These are phyloP conservation scores for Tulasnella sp. DNA, from an alignment of 768 basidiomycete genomes.

Conservation along the genomic window DNA sequence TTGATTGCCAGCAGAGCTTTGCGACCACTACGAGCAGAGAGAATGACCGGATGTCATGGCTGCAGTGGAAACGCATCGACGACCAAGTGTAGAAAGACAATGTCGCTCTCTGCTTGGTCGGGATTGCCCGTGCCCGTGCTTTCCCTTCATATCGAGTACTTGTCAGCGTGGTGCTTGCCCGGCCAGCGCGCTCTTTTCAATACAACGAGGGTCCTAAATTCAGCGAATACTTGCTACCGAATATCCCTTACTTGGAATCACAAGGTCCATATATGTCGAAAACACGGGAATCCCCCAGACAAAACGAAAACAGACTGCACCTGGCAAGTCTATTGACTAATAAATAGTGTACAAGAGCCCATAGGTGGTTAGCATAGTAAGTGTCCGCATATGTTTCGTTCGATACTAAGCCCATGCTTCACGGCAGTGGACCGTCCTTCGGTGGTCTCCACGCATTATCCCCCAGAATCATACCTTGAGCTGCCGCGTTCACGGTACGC, in stretches of 20 bases:
- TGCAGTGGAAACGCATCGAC: slow-evolving; percentile 27
- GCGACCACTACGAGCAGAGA: not conserved
- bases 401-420: not conserved
- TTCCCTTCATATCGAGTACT: no score
- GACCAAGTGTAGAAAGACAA: slow-evolving; percentile 25
- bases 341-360: not conserved
- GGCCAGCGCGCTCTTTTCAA: not conserved
- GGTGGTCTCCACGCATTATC: not conserved
- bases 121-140: no score
- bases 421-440: not conserved
- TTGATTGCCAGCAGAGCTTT: not conserved
- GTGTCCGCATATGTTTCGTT: not conserved
- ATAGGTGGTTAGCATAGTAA: not conserved
- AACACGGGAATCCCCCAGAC: not conserved
- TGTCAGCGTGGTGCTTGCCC: not conserved
- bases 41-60: slow-evolving; percentile 27
- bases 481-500: not conserved
- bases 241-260: not conserved
- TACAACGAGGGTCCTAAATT: not conserved
- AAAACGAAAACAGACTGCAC: not conserved
- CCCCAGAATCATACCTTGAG: not conserved
- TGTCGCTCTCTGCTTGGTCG: slow-evolving; percentile 23
- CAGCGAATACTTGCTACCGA: not conserved
- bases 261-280: not conserved
- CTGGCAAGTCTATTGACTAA: not conserved